phyloP scores from a whole-genome alignment of 257 asterid species.

The Fraxinus quadrangulata region DNA sequence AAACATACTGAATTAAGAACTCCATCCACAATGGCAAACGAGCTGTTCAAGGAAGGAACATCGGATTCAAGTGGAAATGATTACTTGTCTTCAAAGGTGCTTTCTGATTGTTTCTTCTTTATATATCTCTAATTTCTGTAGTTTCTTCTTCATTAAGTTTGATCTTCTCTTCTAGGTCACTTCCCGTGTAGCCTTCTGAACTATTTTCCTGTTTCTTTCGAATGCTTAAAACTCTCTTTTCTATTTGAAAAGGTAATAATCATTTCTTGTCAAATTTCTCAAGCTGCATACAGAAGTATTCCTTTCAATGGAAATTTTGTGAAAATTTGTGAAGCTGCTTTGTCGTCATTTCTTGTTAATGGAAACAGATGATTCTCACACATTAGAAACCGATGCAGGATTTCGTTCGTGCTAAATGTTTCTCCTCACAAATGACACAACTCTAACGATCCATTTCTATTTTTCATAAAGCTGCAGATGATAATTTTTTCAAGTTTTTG shows the following conservation, averaged over 20 bases:
- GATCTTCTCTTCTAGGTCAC: neutral
- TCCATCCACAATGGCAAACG: constrained; percentile 44
- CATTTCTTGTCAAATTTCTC: neutral
- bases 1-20: constrained; percentile 45
- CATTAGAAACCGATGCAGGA: constrained; percentile 1
- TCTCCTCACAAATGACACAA: constrained; percentile 4
- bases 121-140: neutral
- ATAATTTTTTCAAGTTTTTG: neutral
- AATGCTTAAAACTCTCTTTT: neutral
- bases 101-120: constrained; percentile 10
- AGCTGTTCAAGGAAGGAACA: constrained; percentile 53
- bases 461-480: constrained; percentile 1
- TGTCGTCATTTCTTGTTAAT: neutral
- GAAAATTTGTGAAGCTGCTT: constrained; percentile 4
- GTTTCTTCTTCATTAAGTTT: neutral
- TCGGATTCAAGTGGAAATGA: constrained; percentile 45
- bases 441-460: neutral
- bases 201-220: neutral
- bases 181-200: neutral
- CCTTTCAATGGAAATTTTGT: neutral
- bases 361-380: constrained; percentile 10
- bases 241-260: neutral
- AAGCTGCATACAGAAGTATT: neutral
- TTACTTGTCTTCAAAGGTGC: constrained; percentile 62
- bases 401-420: neutral